phyloP scores from a whole-genome alignment of 2,329 filamentous ascomycete genomes.

The Huntiella bhutanensis region DNA sequence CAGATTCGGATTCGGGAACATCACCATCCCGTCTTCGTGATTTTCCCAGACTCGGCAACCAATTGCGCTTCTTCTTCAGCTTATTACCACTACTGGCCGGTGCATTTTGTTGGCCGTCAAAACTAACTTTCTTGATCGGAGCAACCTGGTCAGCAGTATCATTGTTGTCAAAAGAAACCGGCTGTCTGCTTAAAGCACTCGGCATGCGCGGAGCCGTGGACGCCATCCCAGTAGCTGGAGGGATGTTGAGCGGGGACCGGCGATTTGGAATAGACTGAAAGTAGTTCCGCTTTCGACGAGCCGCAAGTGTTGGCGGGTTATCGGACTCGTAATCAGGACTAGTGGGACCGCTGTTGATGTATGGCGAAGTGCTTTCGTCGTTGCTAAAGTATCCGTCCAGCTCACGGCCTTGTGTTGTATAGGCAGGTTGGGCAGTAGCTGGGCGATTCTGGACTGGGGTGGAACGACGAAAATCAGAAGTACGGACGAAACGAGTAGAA shows the following conservation, averaged over 20 bases:
- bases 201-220: too few species aligned
- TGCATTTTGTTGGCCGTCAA: slow-evolving; percentile 6
- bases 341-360: too few species aligned
- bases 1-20: background rate
- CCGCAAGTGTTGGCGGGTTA: background rate
- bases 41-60: slow-evolving; percentile 1
- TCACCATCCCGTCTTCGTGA: slow-evolving; percentile 2
- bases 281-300: slow-evolving; percentile 16
- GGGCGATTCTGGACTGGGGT: background rate
- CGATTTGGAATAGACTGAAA: slow-evolving; percentile 51
- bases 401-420: background rate
- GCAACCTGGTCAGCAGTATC: background rate
- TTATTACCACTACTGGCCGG: slow-evolving; percentile 5
- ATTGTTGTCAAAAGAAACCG: background rate
- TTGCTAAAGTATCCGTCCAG: too few species aligned
- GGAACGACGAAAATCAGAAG: background rate
- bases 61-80: slow-evolving; percentile 5
- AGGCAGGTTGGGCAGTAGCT: background rate
- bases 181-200: too few species aligned
- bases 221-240: too few species aligned
- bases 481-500: slow-evolving; percentile 7
- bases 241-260: slow-evolving; percentile 21
- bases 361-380: too few species aligned
- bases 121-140: slow-evolving; percentile 7
- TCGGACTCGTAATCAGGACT: background rate